phyloP scores from a whole-genome alignment of 164 flowering plant genomes.

The Taxillus chinensis region DNA sequence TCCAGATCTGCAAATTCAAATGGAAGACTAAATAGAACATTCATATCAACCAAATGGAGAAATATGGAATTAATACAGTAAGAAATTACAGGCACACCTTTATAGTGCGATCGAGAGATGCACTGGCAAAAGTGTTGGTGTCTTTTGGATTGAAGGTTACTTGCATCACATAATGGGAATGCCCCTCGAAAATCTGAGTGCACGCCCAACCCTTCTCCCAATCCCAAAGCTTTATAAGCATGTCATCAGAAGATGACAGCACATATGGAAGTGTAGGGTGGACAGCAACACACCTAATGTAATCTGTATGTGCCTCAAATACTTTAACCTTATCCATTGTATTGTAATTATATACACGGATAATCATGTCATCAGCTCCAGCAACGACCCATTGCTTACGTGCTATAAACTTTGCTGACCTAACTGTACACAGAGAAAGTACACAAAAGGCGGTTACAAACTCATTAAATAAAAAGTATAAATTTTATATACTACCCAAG shows the following conservation, averaged over 20 bases:
- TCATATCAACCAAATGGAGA: not conserved
- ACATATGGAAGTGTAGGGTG: constrained; percentile 37
- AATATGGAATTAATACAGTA: not conserved
- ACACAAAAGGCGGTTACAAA: not conserved
- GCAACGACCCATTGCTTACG: constrained; percentile 27
- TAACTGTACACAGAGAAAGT: constrained; percentile 10
- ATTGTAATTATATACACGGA: constrained; percentile 22
- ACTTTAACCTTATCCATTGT: constrained; percentile 22
- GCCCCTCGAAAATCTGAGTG: constrained; percentile 25
- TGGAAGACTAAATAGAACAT: not conserved
- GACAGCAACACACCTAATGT: constrained; percentile 31
- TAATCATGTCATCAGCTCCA: constrained; percentile 29
- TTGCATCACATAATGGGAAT: constrained; percentile 25
- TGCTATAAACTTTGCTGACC: constrained; percentile 23
- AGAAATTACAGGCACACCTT: constrained; percentile 14
- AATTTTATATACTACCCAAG: not conserved
- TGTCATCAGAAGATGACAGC: constrained; percentile 36
- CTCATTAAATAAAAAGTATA: not conserved
- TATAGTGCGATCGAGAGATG: constrained; percentile 24
- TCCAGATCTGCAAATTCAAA: constrained; percentile 25
- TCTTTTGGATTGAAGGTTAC: constrained; percentile 21
- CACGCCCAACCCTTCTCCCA: constrained; percentile 42
- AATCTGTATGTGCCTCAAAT: constrained; percentile 26
- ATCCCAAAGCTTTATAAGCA: constrained; percentile 39
- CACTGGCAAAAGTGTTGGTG: constrained; percentile 22